phyloP scores from a whole-genome alignment of 768 basidiomycete genomes.

The Wakefieldia striispora region DNA sequence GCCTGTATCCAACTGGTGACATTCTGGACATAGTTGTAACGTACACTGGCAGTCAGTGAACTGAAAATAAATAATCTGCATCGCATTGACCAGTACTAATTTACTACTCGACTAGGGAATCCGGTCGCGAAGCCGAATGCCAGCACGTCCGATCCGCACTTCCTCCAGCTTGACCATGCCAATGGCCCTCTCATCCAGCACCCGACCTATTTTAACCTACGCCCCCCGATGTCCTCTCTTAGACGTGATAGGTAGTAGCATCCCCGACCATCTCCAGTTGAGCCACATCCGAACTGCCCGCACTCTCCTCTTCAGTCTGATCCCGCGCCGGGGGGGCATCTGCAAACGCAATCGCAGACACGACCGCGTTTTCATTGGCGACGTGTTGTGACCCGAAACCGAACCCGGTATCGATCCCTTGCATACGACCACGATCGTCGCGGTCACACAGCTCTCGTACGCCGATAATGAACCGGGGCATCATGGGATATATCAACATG shows the following conservation, averaged over 20 bases:
- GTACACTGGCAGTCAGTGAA: too few relatives aligned
- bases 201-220: too few relatives aligned
- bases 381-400: neutral
- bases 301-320: neutral
- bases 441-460: neutral
- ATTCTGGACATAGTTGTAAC: too few relatives aligned
- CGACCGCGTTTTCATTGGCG: neutral
- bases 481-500: neutral
- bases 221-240: conserved; percentile 10
- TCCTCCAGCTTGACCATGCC: too few relatives aligned
- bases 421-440: neutral
- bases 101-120: too few relatives aligned
- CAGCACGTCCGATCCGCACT: too few relatives aligned
- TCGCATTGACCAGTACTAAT: too few relatives aligned
- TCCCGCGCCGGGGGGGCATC: neutral
- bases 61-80: too few relatives aligned
- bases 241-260: conserved; percentile 1
- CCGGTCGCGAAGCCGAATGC: too few relatives aligned
- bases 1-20: too few relatives aligned
- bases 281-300: neutral
- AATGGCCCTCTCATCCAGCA: too few relatives aligned
- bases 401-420: neutral
- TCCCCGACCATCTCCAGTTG: neutral
- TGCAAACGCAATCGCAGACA: neutral
- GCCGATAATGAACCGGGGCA: conserved; percentile 1